phyloP scores from a whole-genome alignment of 73 alveolate species.

The Tetrahymena thermophila region DNA sequence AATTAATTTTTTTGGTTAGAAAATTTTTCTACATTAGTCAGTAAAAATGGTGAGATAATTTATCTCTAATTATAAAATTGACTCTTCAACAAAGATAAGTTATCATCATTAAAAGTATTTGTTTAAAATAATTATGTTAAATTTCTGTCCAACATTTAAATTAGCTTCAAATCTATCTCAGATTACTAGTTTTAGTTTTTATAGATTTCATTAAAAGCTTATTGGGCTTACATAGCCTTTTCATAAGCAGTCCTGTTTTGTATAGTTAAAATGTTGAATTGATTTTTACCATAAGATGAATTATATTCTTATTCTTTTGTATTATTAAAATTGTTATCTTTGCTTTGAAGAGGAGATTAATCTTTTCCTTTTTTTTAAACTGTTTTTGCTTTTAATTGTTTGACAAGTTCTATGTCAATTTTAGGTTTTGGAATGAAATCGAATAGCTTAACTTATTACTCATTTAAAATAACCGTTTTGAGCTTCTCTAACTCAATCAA shows the following conservation, averaged over 20 bases:
- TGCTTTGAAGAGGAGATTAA: not conserved
- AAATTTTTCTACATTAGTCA: not conserved
- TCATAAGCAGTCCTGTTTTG: not conserved
- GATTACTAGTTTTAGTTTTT: too few relatives aligned
- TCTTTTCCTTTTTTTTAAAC: too few relatives aligned
- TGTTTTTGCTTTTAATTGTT: too few relatives aligned
- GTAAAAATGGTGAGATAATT: not conserved
- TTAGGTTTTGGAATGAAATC: not conserved
- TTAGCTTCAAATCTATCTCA: not conserved
- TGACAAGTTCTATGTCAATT: not conserved
- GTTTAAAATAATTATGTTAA: not conserved
- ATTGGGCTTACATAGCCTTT: not conserved
- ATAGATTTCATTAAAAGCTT: not conserved
- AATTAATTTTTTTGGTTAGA: not conserved
- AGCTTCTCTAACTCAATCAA: not conserved
- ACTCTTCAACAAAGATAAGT: not conserved
- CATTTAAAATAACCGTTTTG: not conserved
- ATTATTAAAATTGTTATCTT: too few relatives aligned
- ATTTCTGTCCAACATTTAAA: not conserved
- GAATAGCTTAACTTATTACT: not conserved
- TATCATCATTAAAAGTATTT: not conserved
- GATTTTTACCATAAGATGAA: not conserved
- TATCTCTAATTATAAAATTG: not conserved
- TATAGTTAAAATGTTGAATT: not conserved
- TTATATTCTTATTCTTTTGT: not conserved